Percentiles rank a stretch among this genome's conserved stretches.
Evolutionary conservation across 2,329 filamentous ascomycete genomes (phyloP).

Genomic region (Chaetoscypha palmicola): DNA sequence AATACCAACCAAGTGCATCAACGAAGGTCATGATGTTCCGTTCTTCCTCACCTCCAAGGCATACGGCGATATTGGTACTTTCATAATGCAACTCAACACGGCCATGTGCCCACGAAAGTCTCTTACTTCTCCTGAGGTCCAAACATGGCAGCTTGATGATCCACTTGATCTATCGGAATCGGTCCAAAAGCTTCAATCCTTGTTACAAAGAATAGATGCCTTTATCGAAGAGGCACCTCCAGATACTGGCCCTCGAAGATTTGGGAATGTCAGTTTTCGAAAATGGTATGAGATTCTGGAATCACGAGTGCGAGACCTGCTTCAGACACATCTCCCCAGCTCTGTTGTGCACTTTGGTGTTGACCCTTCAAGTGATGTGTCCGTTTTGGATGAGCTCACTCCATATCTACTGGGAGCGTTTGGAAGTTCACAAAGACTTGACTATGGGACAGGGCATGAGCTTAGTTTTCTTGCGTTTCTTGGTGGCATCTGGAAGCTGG

Average conservation of each 20-base stretch:
- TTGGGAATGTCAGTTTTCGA: slow-evolving; percentile 87
- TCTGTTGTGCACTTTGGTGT: slow-evolving; percentile 32
- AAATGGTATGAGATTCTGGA: slow-evolving; percentile 71
- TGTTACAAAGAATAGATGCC: slow-evolving; percentile 57
- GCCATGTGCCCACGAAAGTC: slow-evolving; percentile 68
- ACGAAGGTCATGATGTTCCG: slow-evolving; percentile 74
- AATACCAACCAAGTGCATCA: slow-evolving; percentile 70
- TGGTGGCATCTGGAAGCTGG: slow-evolving; percentile 83
- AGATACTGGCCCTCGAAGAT: slow-evolving; percentile 76
- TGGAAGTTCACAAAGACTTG: slow-evolving; percentile 79
- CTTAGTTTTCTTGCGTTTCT: slow-evolving; percentile 91
- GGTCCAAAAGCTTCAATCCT: slow-evolving; percentile 56
- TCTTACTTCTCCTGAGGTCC: slow-evolving; percentile 35
- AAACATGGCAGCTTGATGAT: slow-evolving; percentile 44
- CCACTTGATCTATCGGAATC: slow-evolving; percentile 34
- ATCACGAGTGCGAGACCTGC: slow-evolving; percentile 47
- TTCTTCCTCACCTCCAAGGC: slow-evolving; percentile 74
- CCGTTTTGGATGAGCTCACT: slow-evolving; percentile 60
- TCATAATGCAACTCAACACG: slow-evolving; percentile 83
- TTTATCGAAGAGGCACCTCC: slow-evolving; percentile 76
- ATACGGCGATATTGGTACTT: slow-evolving; percentile 80
- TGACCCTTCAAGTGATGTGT: slow-evolving; percentile 27
- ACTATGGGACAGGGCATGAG: slow-evolving; percentile 96
- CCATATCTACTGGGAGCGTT: slow-evolving; percentile 80
- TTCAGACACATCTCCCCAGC: slow-evolving; percentile 49